These are phyloP conservation scores for Penicillium sp. DNA, from an alignment of 2,329 filamentous ascomycete genomes.

Conservation along the genomic window DNA sequence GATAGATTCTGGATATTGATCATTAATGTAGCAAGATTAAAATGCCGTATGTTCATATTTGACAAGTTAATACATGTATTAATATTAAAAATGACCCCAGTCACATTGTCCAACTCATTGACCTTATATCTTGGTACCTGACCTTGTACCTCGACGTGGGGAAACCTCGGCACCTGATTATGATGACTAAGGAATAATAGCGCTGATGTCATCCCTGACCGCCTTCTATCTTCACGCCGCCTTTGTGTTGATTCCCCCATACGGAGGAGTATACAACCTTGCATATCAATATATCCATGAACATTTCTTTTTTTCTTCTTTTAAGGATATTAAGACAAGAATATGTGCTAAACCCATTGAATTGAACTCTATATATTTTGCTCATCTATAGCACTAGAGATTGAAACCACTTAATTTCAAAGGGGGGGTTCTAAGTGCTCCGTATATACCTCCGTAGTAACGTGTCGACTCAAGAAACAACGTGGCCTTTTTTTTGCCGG, in stretches of 20 bases:
- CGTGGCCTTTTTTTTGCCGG: constrained; percentile 15
- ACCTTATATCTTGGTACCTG: too few relatives aligned
- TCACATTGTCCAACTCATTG: neutral
- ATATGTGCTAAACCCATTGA: neutral
- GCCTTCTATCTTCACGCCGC: constrained; percentile 1
- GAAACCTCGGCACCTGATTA: too few relatives aligned
- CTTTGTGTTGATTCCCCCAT: neutral
- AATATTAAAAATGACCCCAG: too few relatives aligned
- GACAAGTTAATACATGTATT: neutral
- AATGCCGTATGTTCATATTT: neutral
- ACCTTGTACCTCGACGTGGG: too few relatives aligned
- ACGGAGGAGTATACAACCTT: neutral
- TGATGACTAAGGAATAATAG: neutral
- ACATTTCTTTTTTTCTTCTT: neutral
- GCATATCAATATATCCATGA: neutral
- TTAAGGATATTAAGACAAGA: too few relatives aligned
- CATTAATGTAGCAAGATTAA: neutral
- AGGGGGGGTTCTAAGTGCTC: neutral
- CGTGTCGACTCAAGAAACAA: constrained; percentile 7
- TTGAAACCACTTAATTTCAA: neutral
- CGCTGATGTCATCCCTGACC: constrained; percentile 9
- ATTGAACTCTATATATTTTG: neutral
- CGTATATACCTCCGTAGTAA: neutral
- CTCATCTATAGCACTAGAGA: too few relatives aligned
- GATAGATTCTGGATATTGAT: neutral